Base-by-base conservation (phyloP, 495 filamentous ascomycete genomes). In the Neurospora africana region DNA sequence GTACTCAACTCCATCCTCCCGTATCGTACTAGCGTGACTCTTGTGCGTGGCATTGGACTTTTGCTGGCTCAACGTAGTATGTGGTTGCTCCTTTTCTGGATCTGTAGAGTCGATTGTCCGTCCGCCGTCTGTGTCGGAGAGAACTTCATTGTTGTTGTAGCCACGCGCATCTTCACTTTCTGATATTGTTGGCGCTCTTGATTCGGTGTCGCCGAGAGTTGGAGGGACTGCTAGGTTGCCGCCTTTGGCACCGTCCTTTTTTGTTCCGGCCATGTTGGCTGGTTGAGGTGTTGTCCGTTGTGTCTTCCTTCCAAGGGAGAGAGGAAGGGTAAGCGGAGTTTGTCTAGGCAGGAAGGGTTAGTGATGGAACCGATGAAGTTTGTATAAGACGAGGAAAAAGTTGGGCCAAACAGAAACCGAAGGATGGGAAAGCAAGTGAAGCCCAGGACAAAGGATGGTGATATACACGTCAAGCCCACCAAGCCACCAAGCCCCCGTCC, bases 1-100 rank as follows among this genome's bases (percentile, higher is more conserved):
- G 76, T 87, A 87, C 68, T 84, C 82, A 37, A 76, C 76, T 39
- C 82, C 83, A 72, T 85, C 83, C 37, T 83, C 81, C 19, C 82
- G 77, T 4, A 79, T 82, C 19, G 72, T 72, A 2, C 71, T 74
- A 0, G 69, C 58, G 15, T 33, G 53, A 19, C 53, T 65, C 53
- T 65, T 65, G 13, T 65, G 53, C 6, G 53, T 65, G 9, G 53
- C 27, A 65, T 65, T 65, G 7, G 53, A 65, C 23, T 33, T 65
- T 15, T 33, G 23, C 27, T 19, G 53, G 13, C 23, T 35, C 53
- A 65, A 65, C 27, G 23, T 27, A 65, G 23, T 27, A 65, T 65
- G 23, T 15, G 23, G 3, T 0, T 19, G 53, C 33, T 65, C 15
- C 7, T 65, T 65, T 13, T 65, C 53, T 9, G 53, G 53, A 8